A percentile compares a stretch with the other conserved stretches of the same genome.
Evolutionary conservation across 352 stramenopile species (phyloP).

Genomic region (Phytophthora chlamydospora): DNA sequence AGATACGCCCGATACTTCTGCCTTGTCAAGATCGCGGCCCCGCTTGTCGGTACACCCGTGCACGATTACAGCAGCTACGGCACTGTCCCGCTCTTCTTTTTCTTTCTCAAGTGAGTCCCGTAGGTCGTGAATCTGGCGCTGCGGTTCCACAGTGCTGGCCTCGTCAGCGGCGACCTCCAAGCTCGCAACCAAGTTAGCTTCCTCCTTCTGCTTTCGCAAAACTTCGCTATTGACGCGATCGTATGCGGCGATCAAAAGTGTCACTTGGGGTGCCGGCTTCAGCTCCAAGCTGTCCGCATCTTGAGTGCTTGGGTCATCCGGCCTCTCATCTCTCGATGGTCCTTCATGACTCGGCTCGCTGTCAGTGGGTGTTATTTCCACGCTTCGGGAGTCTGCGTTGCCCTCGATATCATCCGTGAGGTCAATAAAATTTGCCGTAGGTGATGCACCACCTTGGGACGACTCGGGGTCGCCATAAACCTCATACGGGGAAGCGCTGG

Average conservation of each 20-base stretch:
- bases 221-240: constrained; percentile 36
- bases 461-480: neutral
- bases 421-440: constrained; percentile 16
- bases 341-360: constrained; percentile 18
- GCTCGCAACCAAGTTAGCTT: constrained; percentile 23
- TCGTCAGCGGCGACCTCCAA: constrained; percentile 31
- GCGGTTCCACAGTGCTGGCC: constrained; percentile 17
- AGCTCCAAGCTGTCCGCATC: constrained; percentile 1
- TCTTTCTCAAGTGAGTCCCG: constrained; percentile 32
- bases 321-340: neutral
- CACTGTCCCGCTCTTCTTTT: constrained; percentile 30
- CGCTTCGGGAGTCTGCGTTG: constrained; percentile 6
- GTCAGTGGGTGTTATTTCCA: constrained; percentile 25
- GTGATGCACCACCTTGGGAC: neutral
- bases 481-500: constrained; percentile 3
- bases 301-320: neutral
- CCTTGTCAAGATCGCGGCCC: constrained; percentile 6
- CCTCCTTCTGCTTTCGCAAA: constrained; percentile 36
- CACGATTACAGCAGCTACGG: constrained; percentile 42
- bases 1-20: neutral
- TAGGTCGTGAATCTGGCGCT: constrained; percentile 35
- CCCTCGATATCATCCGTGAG: constrained; percentile 26
- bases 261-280: constrained; percentile 5
- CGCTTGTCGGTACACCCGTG: constrained; percentile 1
- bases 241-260: constrained; percentile 24